Percentiles rank a stretch among this genome's conserved stretches.
phyloP scores from a whole-genome alignment of 352 stramenopile genomes.

The Aphanomyces cochlioides region DNA sequence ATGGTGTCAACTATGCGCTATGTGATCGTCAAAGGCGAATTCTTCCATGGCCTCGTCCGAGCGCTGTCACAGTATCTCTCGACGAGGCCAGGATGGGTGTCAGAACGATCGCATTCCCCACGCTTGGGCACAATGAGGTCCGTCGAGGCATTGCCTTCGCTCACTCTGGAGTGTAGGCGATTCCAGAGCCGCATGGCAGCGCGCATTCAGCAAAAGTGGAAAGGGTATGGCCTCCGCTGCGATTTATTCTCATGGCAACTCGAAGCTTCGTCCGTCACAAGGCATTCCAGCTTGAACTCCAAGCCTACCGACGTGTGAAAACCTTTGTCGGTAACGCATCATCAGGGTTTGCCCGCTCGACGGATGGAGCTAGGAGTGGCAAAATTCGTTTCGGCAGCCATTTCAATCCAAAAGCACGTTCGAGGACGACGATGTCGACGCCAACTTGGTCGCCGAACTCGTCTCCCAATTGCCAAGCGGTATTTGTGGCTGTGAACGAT shows the following conservation, averaged over 20 bases:
- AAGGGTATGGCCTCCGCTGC: slow-evolving; percentile 14
- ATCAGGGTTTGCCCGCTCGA: no score
- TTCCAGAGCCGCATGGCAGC: slow-evolving; percentile 22
- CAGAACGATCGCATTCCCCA: no score
- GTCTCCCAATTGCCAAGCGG: slow-evolving; percentile 8
- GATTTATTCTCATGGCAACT: slow-evolving; percentile 26
- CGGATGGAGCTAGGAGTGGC: no score
- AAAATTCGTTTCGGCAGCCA: slow-evolving; percentile 20
- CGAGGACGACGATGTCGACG: slow-evolving; percentile 38
- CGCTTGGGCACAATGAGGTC: no score
- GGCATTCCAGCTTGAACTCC: no score
- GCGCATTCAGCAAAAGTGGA: slow-evolving; percentile 34
- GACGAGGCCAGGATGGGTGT: no score
- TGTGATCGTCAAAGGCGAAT: slow-evolving; percentile 41
- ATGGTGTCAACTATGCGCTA: slow-evolving; percentile 50
- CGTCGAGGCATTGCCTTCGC: neutral
- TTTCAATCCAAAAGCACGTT: slow-evolving; percentile 47
- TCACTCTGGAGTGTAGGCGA: slow-evolving; percentile 9
- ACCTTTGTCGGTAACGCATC: no score
- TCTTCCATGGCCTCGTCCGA: slow-evolving; percentile 40
- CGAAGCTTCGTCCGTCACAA: slow-evolving; percentile 30
- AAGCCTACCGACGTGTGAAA: no score
- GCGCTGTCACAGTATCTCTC: slow-evolving; percentile 31
- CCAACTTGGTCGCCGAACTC: slow-evolving; percentile 34
- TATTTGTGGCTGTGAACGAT: slow-evolving; percentile 34